Conservation (phyloP, 2,329 filamentous ascomycete genomes). For the Apiospora koreana region DNA sequence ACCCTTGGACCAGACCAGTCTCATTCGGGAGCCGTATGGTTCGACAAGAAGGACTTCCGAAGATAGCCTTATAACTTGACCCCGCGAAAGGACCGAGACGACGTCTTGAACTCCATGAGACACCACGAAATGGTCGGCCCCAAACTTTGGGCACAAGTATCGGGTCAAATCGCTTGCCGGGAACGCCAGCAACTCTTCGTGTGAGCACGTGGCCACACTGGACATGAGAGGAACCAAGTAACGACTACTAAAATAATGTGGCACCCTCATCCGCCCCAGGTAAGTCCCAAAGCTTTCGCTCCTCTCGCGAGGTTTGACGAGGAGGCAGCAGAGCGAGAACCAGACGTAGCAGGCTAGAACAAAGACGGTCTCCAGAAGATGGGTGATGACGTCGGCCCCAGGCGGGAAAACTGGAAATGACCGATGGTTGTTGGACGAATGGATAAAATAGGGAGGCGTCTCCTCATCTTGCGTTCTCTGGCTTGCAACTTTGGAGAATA, state of each 20-base stretch:
- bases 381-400: slow-evolving; percentile 35
- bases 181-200: slow-evolving; percentile 49
- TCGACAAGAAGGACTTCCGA: slow-evolving; percentile 39
- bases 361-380: slow-evolving; percentile 32
- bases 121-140: slow-evolving; percentile 53
- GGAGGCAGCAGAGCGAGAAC: not conserved
- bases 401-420: slow-evolving; percentile 43
- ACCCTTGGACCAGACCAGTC: not conserved
- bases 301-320: not conserved
- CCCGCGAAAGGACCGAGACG: slow-evolving; percentile 44
- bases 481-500: slow-evolving; percentile 41
- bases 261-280: slow-evolving; percentile 46
- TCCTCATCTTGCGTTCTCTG: slow-evolving; percentile 10
- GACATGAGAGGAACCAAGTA: slow-evolving; percentile 58
- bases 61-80: slow-evolving; percentile 42
- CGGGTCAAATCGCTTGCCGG: slow-evolving; percentile 54
- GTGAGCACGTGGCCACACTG: slow-evolving; percentile 55
- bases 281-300: not conserved
- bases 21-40: slow-evolving; percentile 29
- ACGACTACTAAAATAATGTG: slow-evolving; percentile 44
- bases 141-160: slow-evolving; percentile 49
- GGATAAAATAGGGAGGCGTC: slow-evolving; percentile 46
- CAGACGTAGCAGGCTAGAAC: not conserved
- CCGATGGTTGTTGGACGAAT: slow-evolving; percentile 56
- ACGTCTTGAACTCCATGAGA: slow-evolving; percentile 50